Conservation (phyloP, 2,329 filamentous ascomycete genomes). For the Ophiostoma populinum region DNA sequence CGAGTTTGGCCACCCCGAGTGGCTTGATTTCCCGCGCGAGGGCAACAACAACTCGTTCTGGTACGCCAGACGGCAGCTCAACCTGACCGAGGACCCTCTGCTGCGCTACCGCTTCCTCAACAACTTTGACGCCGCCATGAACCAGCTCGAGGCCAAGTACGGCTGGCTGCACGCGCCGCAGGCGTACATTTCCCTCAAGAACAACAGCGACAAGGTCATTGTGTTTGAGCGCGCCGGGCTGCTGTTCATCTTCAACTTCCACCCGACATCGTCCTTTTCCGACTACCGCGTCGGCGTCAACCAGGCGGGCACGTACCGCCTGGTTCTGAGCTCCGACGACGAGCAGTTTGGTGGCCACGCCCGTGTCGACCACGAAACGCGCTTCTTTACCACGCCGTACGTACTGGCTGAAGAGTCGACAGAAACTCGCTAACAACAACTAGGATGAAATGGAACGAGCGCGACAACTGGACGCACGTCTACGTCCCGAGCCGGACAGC, state of each 20-base stretch:
- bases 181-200: constrained; percentile 85
- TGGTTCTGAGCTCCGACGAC: constrained; percentile 70
- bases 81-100: constrained; percentile 70
- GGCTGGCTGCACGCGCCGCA: constrained; percentile 78
- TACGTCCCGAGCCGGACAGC: constrained; percentile 77
- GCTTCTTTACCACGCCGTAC: constrained; percentile 73
- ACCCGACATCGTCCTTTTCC: constrained; percentile 65
- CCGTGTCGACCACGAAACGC: constrained; percentile 59
- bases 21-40: constrained; percentile 92
- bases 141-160: constrained; percentile 69
- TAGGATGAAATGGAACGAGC: constrained; percentile 64
- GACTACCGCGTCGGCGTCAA: constrained; percentile 91
- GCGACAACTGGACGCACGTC: constrained; percentile 81
- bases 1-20: constrained; percentile 96
- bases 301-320: constrained; percentile 64
- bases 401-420: constrained; percentile 1
- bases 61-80: constrained; percentile 86
- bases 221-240: constrained; percentile 87
- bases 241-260: constrained; percentile 94
- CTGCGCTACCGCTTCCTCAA: constrained; percentile 85
- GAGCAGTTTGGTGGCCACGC: constrained; percentile 63
- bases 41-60: constrained; percentile 89
- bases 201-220: constrained; percentile 84
- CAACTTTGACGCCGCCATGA: constrained; percentile 87
- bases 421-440: constrained; percentile 4